Conservation (phyloP, 495 filamentous ascomycete genomes). For the Aspergillus egyptiacus region DNA sequence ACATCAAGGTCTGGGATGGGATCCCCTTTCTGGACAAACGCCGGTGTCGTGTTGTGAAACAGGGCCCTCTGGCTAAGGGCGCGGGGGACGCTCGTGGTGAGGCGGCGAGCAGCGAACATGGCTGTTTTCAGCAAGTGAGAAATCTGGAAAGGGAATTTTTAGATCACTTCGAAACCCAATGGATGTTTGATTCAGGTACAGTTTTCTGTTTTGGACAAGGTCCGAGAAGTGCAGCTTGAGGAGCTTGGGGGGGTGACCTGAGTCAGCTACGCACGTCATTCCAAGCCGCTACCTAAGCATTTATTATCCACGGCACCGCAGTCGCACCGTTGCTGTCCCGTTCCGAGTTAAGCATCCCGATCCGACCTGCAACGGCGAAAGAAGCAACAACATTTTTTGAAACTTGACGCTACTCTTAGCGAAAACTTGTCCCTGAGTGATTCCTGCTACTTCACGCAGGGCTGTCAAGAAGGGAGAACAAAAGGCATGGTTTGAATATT, state of each 20-base stretch:
- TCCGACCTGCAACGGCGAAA: too few relatives aligned
- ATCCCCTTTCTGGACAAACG: slow-evolving; percentile 55
- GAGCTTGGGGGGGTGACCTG: slow-evolving; percentile 8
- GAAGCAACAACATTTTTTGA: too few relatives aligned
- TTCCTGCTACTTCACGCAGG: too few relatives aligned
- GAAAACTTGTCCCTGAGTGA: too few relatives aligned
- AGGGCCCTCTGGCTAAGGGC: slow-evolving; percentile 31
- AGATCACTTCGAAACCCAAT: neutral
- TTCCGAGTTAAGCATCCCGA: too few relatives aligned
- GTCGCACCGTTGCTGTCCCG: too few relatives aligned
- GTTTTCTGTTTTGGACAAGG: neutral
- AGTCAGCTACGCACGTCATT: slow-evolving; percentile 7
- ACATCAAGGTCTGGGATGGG: slow-evolving; percentile 57
- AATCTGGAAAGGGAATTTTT: neutral
- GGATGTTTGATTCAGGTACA: slow-evolving; percentile 8
- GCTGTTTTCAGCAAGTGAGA: slow-evolving; percentile 5
- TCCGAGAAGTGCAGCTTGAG: slow-evolving; percentile 5
- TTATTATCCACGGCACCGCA: neutral
- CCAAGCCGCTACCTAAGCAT: neutral
- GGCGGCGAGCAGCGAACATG: slow-evolving; percentile 43
- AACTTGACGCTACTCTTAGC: too few relatives aligned
- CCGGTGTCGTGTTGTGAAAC: slow-evolving; percentile 50
- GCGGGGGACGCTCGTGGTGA: slow-evolving; percentile 33
- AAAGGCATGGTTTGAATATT: too few relatives aligned
- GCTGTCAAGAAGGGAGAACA: too few relatives aligned